Conservation (phyloP, 768 basidiomycete genomes). For the Peribolospora baueri region DNA sequence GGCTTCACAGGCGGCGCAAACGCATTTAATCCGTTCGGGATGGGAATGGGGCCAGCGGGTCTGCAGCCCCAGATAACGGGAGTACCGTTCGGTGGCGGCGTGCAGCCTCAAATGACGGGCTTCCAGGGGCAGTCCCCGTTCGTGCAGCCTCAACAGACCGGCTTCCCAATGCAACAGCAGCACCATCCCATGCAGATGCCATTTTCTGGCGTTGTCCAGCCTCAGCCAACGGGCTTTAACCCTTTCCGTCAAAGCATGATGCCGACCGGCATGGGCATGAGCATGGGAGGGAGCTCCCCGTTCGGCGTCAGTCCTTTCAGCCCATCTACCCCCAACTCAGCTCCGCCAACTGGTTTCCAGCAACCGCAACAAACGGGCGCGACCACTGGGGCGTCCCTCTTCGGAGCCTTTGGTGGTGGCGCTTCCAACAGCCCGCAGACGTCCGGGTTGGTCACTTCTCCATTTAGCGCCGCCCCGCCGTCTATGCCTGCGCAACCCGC, state of each 20-base stretch:
- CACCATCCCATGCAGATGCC: slow-evolving; percentile 11
- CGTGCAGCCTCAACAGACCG: slow-evolving; percentile 33
- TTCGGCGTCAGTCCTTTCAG: slow-evolving; percentile 1
- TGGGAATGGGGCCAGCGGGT: not conserved
- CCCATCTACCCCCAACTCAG: not conserved
- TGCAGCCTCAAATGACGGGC: slow-evolving; percentile 19
- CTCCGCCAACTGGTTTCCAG: not conserved
- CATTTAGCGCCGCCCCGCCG: slow-evolving; percentile 14
- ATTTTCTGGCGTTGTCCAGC: slow-evolving; percentile 25
- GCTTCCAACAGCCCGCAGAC: too few species aligned
- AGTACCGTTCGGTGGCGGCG: not conserved
- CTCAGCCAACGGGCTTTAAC: slow-evolving; percentile 22
- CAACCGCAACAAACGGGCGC: not conserved
- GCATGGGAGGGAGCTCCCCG: not conserved
- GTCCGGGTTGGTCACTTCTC: slow-evolving; percentile 3
- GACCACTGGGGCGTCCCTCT: slow-evolving; percentile 2
- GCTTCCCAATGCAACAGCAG: slow-evolving; percentile 15
- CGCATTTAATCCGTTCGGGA: not conserved
- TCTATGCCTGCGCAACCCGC: slow-evolving; percentile 12
- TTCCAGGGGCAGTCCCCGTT: slow-evolving; percentile 26
- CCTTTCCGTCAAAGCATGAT: slow-evolving; percentile 24
- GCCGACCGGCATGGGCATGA: slow-evolving; percentile 1
- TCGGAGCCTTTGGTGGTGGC: slow-evolving; percentile 3
- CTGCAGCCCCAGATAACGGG: slow-evolving; percentile 8
- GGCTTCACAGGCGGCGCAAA: not conserved